Conservation (phyloP, 805 yeast species). For the Candida corydali region DNA sequence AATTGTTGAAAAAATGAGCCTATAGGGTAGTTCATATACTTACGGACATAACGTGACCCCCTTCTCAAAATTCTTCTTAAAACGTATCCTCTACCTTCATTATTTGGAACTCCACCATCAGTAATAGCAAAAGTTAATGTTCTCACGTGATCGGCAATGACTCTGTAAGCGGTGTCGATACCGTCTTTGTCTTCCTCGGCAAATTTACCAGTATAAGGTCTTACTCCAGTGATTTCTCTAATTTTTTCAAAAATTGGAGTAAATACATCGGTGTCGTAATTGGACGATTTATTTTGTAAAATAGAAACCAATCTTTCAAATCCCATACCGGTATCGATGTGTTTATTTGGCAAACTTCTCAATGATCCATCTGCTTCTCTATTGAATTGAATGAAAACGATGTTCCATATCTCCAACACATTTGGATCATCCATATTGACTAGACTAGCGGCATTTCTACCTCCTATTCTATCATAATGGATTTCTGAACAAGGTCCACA, state of each 20-base stretch:
- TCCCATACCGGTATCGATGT: constrained; percentile 98
- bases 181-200: constrained; percentile 93
- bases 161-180: constrained; percentile 96
- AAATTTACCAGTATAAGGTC: constrained; percentile 88
- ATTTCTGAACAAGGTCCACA: constrained; percentile 99
- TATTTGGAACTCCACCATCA: constrained; percentile 99
- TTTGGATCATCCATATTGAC: constrained; percentile 98
- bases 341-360: constrained; percentile 86
- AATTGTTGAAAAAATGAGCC: constrained; percentile 90
- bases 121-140: constrained; percentile 93
- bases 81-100: constrained; percentile 98
- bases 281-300: constrained; percentile 84
- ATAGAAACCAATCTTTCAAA: constrained; percentile 95
- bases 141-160: constrained; percentile 96
- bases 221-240: constrained; percentile 88
- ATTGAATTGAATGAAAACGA: constrained; percentile 94
- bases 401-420: constrained; percentile 96
- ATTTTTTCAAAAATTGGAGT: constrained; percentile 81
- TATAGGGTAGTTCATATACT: constrained; percentile 92
- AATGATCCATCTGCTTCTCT: constrained; percentile 84
- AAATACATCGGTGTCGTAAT: constrained; percentile 97
- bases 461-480: constrained; percentile 97
- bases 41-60: constrained; percentile 95
- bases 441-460: constrained; percentile 86
- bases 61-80: constrained; percentile 95